Evolutionary conservation across 345 rosid species (phyloP).

Genomic region (Linum trigynum): DNA sequence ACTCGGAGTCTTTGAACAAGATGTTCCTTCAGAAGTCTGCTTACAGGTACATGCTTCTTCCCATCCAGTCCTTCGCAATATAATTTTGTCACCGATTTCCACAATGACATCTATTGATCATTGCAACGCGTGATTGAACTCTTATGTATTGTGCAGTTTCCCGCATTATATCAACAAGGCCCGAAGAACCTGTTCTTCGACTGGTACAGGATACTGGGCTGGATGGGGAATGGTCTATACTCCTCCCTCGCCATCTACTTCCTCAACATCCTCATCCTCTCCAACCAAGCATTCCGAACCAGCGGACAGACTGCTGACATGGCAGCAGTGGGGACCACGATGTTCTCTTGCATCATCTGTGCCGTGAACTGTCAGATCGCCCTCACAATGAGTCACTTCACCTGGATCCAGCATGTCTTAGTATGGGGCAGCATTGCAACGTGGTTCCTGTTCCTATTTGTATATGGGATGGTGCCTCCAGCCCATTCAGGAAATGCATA

Average conservation of each 20-base stretch:
- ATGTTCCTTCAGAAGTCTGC: constrained; percentile 69
- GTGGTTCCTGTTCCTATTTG: constrained; percentile 52
- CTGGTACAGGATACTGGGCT: constrained; percentile 62
- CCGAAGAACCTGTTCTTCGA: constrained; percentile 52
- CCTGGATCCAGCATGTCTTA: constrained; percentile 65
- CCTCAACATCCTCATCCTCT: constrained; percentile 32
- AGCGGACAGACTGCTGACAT: constrained; percentile 43
- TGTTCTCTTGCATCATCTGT: constrained; percentile 58
- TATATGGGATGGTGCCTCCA: constrained; percentile 44
- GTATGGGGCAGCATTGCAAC: constrained; percentile 64
- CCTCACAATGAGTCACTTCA: constrained; percentile 57
- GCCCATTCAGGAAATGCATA: constrained; percentile 28
- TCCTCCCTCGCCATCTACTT: constrained; percentile 50
- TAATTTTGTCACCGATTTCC: not conserved
- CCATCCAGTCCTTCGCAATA: not conserved
- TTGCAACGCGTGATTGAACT: not conserved
- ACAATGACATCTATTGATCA: not conserved
- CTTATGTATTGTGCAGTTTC: constrained; percentile 39
- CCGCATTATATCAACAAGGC: constrained; percentile 72
- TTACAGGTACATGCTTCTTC: constrained; percentile 36
- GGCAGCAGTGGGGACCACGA: constrained; percentile 37
- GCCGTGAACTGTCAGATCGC: constrained; percentile 66
- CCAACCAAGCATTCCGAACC: constrained; percentile 29
- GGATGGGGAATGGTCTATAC: constrained; percentile 52
- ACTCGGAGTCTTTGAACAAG: constrained; percentile 69